phyloP scores from a whole-genome alignment of 139 green algal species.

The Coelastrella sp. region DNA sequence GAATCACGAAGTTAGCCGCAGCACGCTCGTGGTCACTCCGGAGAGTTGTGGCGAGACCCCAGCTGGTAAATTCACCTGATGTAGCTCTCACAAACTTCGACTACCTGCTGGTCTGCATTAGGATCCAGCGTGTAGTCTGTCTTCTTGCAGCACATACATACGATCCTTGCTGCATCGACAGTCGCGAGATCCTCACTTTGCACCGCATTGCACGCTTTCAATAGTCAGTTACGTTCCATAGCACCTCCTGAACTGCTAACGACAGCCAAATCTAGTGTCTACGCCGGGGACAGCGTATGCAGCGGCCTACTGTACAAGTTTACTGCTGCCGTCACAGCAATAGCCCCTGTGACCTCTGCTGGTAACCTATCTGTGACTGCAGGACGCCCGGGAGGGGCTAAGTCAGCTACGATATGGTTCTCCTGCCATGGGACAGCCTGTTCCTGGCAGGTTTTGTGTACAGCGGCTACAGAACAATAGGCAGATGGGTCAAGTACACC shows the following conservation, averaged over 20 bases:
- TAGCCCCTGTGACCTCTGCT: neutral
- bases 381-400: neutral
- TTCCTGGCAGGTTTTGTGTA: constrained; percentile 43
- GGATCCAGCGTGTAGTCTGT: no score
- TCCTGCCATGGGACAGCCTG: constrained; percentile 38
- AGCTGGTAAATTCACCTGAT: no score
- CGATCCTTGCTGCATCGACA: neutral
- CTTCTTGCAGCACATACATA: neutral
- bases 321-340: neutral
- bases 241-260: no score
- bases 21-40: neutral
- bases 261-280: no score
- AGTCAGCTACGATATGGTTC: neutral
- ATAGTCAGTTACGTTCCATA: no score
- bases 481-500: constrained; percentile 47
- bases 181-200: neutral
- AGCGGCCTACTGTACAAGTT: neutral
- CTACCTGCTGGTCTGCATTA: no score
- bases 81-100: no score
- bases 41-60: no score
- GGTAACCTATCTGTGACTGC: neutral
- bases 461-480: constrained; percentile 40
- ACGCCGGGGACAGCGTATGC: neutral
- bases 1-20: neutral
- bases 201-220: neutral